Evolutionary conservation across 768 basidiomycete species (phyloP), one percentile per base, ranked within the genome.

Genomic region (Amanita brunnescens): DNA sequence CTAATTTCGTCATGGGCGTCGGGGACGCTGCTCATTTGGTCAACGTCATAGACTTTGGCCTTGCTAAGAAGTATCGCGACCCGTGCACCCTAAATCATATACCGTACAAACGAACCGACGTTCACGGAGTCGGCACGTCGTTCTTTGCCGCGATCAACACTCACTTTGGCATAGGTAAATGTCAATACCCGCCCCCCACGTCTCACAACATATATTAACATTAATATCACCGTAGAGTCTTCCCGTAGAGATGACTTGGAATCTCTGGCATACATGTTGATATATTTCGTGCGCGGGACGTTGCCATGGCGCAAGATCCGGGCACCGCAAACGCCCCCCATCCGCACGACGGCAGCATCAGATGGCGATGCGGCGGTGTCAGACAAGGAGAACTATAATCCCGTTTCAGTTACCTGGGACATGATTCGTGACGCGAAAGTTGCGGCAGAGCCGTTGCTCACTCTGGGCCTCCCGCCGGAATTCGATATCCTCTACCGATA

Each of bases 1-100:
- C 95, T 61, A 98, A 99, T 70, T 99, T 99, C 64, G 85, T 99
- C 54, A 97, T 98, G 91, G 90, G 91, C 56, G 83, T 65, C 62
- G 71, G 70, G 32, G 70, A 69, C 56, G 70, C 71, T 23, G 62
- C 77, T 0, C 76, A 77, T 59, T 69, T 83, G 60, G 93, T 99
- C 64, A 95, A 98, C 66, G 88, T 99, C 58, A 90, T 90, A 58
- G 87, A 90, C 70, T 90, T 90, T 67, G 87, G 87, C 12, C 83
- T 90, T 41, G 86, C 87, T 0, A 87, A 87, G 63, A 85, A 84
- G 57, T 90, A 77, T 61, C 78, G 84, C 18, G 85, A 89, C 59
- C 58, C 79, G 4, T 72, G 72, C 23, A 85, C 85, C 0, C 75
- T 76, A 18, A 71, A 69, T 38, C 87, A 89, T 60, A 78, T 89